Percentiles rank a stretch among this genome's conserved stretches.
Evolutionary conservation across 345 rosid genomes (phyloP).

Genomic region (Punica granatum): DNA sequence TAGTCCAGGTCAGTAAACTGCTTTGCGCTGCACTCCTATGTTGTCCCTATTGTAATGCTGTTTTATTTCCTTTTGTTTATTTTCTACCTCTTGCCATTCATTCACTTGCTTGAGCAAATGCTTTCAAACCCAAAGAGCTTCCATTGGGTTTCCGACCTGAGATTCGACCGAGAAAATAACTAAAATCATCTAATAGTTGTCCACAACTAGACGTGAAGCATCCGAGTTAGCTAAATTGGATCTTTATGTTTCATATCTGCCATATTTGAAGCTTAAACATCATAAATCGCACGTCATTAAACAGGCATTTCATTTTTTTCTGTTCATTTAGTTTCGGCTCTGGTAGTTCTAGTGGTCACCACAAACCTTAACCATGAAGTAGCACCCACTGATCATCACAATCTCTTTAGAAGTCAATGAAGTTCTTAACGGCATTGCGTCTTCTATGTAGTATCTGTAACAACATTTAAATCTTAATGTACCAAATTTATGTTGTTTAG

Average conservation of each 20-base stretch:
- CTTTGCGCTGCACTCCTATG: neutral
- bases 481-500: neutral
- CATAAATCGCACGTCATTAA: neutral
- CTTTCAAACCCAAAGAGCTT: neutral
- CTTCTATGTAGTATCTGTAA: neutral
- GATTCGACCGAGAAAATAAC: neutral
- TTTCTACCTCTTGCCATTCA: neutral
- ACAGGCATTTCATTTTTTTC: neutral
- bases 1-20: constrained; percentile 10
- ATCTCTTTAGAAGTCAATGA: no score
- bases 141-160: neutral
- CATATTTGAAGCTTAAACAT: neutral
- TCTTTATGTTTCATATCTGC: neutral
- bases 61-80: neutral
- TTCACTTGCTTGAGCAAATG: neutral
- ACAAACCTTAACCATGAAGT: no score
- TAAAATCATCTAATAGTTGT: neutral
- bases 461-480: neutral
- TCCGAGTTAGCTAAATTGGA: neutral
- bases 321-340: no score
- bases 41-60: neutral
- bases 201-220: no score
- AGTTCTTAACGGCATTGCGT: neutral
- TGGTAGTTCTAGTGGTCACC: no score
- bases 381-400: no score